Percentiles rank a stretch among this genome's conserved stretches.
Evolutionary conservation across 345 rosid species (phyloP).

Genomic region (Mercurialis annua): DNA sequence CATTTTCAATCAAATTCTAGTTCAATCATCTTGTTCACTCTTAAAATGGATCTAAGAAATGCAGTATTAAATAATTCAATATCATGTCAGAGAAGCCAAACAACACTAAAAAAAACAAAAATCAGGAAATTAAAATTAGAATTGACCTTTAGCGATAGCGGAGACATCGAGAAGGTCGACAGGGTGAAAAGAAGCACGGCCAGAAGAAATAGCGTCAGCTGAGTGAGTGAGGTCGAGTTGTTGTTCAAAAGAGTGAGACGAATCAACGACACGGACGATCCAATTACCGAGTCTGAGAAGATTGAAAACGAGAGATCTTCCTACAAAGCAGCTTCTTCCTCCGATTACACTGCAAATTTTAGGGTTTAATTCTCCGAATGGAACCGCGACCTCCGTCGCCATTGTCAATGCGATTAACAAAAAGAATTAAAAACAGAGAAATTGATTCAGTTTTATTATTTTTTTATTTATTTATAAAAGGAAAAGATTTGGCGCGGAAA

Average conservation of each 20-base stretch:
- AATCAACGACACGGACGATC: conserved; percentile 85
- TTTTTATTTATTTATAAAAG: background rate
- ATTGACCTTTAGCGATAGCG: conserved; percentile 51
- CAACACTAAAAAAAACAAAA: background rate
- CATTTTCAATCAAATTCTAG: background rate
- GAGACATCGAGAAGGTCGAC: conserved; percentile 65
- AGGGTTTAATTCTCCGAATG: conserved; percentile 34
- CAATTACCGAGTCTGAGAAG: conserved; percentile 65
- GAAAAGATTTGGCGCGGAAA: conserved; percentile 24
- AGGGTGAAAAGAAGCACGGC: conserved; percentile 60
- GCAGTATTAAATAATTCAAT: background rate
- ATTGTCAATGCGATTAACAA: background rate
- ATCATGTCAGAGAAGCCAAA: conserved; percentile 13
- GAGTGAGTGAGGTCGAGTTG: conserved; percentile 40
- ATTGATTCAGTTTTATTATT: background rate
- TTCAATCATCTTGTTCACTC: background rate
- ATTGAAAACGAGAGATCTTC: conserved; percentile 65
- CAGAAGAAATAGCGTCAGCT: conserved; percentile 62
- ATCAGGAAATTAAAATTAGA: background rate
- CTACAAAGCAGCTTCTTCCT: conserved; percentile 79
- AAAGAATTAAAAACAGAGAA: background rate
- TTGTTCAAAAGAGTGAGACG: conserved; percentile 44
- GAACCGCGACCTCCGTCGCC: conserved; percentile 37
- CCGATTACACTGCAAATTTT: conserved; percentile 75
- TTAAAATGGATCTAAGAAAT: background rate